Evolutionary conservation across 2,329 filamentous ascomycete species (phyloP).

Genomic region (Fusarium beomiforme): DNA sequence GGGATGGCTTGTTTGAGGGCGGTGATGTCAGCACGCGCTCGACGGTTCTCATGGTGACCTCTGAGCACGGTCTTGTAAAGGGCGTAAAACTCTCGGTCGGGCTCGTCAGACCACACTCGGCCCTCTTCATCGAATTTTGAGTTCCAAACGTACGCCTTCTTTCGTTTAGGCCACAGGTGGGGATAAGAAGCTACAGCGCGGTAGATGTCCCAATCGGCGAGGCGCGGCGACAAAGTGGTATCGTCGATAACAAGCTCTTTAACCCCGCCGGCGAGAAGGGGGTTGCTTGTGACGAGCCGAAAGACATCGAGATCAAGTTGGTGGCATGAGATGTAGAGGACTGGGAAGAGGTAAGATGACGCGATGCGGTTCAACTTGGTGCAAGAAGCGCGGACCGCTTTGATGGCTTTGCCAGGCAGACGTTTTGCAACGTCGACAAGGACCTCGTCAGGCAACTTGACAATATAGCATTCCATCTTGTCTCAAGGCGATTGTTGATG

Average conservation of each 20-base stretch:
- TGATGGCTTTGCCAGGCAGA: fast-evolving
- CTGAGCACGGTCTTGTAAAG: fast-evolving
- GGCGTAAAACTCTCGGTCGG: fast-evolving
- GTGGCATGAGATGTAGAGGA: background rate
- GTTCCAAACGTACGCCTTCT: fast-evolving
- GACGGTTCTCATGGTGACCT: background rate
- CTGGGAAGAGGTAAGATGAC: fast-evolving
- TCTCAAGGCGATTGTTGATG: fast-evolving
- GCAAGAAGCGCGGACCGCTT: background rate
- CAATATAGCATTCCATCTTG: fast-evolving
- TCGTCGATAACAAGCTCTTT: background rate
- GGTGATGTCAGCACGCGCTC: background rate
- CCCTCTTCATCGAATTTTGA: fast-evolving
- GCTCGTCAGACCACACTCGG: fast-evolving
- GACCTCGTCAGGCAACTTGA: background rate
- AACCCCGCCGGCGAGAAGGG: fast-evolving
- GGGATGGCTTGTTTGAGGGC: background rate
- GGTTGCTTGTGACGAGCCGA: background rate
- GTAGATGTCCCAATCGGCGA: background rate
- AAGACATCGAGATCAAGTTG: background rate
- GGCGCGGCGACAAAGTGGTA: background rate
- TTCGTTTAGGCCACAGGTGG: fast-evolving
- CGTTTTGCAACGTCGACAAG: fast-evolving
- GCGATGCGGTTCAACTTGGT: fast-evolving
- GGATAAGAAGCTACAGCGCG: fast-evolving